Conservation (phyloP, 2,329 filamentous ascomycete genomes). For the Talaromyces sp. region DNA sequence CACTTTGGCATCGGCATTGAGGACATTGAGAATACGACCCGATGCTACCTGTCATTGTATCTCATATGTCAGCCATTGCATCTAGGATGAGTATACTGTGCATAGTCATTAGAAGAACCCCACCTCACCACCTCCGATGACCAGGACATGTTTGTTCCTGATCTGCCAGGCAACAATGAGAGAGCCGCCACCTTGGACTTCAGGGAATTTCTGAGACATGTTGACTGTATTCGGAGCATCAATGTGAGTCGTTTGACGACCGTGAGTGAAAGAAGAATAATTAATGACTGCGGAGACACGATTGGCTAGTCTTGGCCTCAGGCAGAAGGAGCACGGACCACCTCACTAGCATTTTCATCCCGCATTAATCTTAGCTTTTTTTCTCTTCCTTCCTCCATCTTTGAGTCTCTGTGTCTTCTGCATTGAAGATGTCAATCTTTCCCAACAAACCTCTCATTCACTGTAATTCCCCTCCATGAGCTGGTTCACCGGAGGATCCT, state of each 20-base stretch:
- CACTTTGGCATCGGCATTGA: slow-evolving; percentile 90
- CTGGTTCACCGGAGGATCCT: slow-evolving; percentile 10
- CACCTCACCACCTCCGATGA: slow-evolving; percentile 94
- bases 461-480: slow-evolving; percentile 12
- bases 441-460: slow-evolving; percentile 17
- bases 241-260: neutral
- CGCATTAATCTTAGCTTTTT: slow-evolving; percentile 15
- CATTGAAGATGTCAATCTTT: slow-evolving; percentile 19
- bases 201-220: slow-evolving; percentile 63
- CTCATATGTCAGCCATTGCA: slow-evolving; percentile 23
- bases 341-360: neutral
- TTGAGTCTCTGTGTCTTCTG: slow-evolving; percentile 14
- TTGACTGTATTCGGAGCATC: neutral
- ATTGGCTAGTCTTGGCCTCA: neutral
- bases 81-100: neutral
- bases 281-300: neutral
- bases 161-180: slow-evolving; percentile 96
- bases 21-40: slow-evolving; percentile 86
- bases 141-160: slow-evolving; percentile 80
- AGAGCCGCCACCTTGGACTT: slow-evolving; percentile 85
- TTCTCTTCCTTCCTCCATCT: slow-evolving; percentile 17
- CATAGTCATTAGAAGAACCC: slow-evolving; percentile 25
- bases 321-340: slow-evolving; percentile 14
- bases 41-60: slow-evolving; percentile 73
- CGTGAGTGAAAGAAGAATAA: neutral